These are phyloP conservation scores for Fusarium pseudonygamai DNA, from an alignment of 2,329 filamentous ascomycete genomes.

Conservation along the genomic window DNA sequence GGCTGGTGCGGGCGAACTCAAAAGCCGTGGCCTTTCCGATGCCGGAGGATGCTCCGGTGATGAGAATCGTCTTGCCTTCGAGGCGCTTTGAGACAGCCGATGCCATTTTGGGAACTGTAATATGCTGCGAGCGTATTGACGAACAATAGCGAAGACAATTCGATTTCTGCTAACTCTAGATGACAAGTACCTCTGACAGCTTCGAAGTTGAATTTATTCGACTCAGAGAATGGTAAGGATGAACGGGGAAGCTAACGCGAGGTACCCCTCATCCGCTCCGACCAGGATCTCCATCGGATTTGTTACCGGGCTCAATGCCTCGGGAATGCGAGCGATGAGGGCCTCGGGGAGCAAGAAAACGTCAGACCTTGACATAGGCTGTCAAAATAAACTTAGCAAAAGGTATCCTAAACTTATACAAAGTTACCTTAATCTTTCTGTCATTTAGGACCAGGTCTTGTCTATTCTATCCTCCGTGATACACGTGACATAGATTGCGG, in stretches of 20 bases:
- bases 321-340: neutral
- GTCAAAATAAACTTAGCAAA: neutral
- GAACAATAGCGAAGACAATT: neutral
- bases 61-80: constrained; percentile 88
- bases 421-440: neutral
- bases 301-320: neutral
- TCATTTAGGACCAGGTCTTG: neutral
- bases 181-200: neutral
- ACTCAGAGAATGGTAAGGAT: neutral
- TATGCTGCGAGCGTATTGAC: neutral
- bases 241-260: neutral
- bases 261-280: constrained; percentile 13
- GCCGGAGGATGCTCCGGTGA: constrained; percentile 92
- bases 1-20: constrained; percentile 89
- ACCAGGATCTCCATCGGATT: neutral
- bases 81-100: constrained; percentile 81
- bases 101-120: constrained; percentile 51
- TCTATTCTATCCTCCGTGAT: neutral
- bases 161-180: neutral
- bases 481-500: constrained; percentile 19
- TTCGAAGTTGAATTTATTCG: neutral
- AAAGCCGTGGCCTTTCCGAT: constrained; percentile 84
- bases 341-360: neutral
- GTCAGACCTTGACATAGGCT: neutral
- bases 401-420: too few relatives aligned